These are phyloP conservation scores for Penicillium soppii DNA, from an alignment of 495 filamentous ascomycete species.

Conservation along the genomic window DNA sequence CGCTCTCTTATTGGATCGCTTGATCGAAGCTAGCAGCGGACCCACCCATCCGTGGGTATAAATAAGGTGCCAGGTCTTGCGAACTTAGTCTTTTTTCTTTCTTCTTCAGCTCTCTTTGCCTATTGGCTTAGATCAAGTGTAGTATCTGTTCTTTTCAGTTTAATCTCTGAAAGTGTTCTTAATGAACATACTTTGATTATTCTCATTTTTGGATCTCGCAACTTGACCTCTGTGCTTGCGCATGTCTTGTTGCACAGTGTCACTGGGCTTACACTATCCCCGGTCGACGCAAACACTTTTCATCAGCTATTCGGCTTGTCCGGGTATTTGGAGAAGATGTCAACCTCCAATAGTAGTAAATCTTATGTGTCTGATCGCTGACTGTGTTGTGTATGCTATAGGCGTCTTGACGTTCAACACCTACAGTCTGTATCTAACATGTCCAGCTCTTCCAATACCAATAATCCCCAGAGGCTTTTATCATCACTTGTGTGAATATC, in stretches of 20 bases:
- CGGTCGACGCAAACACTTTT: conserved; percentile 78
- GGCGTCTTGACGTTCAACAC: too few species aligned
- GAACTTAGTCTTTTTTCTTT: conserved; percentile 45
- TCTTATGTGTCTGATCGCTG: too few species aligned
- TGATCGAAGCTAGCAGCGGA: conserved; percentile 25
- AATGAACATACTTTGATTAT: conserved; percentile 78
- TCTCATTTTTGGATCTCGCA: conserved; percentile 69
- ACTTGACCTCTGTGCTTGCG: conserved; percentile 77
- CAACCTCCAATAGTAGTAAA: too few species aligned
- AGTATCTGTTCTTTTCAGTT: conserved; percentile 99
- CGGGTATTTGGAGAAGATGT: conserved; percentile 63
- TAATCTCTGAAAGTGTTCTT: conserved; percentile 75
- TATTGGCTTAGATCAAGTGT: conserved; percentile 88
- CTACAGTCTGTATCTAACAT: too few species aligned
- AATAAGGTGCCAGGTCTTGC: conserved; percentile 21
- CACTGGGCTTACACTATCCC: conserved; percentile 86
- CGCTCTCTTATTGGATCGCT: conserved; percentile 17
- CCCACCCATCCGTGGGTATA: conserved; percentile 23
- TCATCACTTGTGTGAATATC: too few species aligned
- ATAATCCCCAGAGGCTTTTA: too few species aligned
- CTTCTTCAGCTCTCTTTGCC: conserved; percentile 59
- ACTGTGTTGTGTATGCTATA: too few species aligned
- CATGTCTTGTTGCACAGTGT: conserved; percentile 73
- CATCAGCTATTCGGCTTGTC: conserved; percentile 57
- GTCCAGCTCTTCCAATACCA: too few species aligned